phyloP scores from a whole-genome alignment of 2,329 filamentous ascomycete species.

The Penicillium sp. region DNA sequence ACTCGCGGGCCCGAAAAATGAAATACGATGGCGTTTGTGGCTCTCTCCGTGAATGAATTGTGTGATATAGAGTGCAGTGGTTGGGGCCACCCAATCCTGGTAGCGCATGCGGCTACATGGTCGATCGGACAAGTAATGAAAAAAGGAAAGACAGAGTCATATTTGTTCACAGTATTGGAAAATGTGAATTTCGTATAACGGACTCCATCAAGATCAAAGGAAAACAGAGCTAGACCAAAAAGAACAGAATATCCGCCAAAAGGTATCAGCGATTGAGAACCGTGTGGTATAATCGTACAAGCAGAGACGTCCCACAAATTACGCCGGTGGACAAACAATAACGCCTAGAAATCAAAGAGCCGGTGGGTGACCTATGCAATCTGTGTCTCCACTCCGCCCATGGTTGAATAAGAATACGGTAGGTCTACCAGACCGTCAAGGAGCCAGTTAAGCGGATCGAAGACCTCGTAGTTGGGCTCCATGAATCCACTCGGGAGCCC shows the following conservation, averaged over 20 bases:
- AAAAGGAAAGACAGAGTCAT: not conserved
- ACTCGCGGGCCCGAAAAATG: not conserved
- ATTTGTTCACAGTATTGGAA: not conserved
- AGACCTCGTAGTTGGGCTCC: constrained; percentile 77
- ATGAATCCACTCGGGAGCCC: constrained; percentile 54
- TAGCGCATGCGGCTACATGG: constrained; percentile 8
- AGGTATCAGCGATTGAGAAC: constrained; percentile 21
- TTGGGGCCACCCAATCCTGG: not conserved
- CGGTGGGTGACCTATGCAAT: constrained; percentile 28
- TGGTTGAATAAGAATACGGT: constrained; percentile 65
- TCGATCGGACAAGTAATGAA: not conserved
- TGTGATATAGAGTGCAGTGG: constrained; percentile 13
- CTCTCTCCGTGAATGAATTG: not conserved
- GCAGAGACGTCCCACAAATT: constrained; percentile 8
- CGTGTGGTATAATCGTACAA: constrained; percentile 28
- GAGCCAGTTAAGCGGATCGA: constrained; percentile 92
- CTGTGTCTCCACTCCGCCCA: constrained; percentile 47
- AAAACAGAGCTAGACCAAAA: not conserved
- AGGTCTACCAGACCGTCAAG: constrained; percentile 81
- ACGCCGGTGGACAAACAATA: constrained; percentile 11
- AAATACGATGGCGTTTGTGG: not conserved
- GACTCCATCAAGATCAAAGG: not conserved
- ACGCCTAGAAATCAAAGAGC: constrained; percentile 3
- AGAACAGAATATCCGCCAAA: constrained; percentile 2
- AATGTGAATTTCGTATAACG: constrained; percentile 2